Evolutionary conservation across 169 alveolate genomes (phyloP), one percentile per base, ranked within the genome.

Genomic region (Theileria sp.): DNA sequence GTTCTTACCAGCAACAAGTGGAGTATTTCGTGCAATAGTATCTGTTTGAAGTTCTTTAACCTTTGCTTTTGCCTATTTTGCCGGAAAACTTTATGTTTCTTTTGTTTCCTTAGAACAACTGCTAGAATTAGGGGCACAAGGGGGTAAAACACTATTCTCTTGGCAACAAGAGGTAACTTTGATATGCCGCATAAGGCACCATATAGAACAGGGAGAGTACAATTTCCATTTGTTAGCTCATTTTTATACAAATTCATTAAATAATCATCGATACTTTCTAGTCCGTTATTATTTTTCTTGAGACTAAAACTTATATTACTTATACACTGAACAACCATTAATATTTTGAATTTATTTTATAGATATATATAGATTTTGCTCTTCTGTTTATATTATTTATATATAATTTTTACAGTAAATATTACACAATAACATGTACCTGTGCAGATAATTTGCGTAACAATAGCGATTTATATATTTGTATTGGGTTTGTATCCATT

Each of bases 111-210:
- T 69, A 64, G 25, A 30, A 83, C 75, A 30, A 60, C 81, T 25
- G 72, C 25, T 65, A 83, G 50, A 49, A 83, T 21, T 68, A 83
- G 73, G 28, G 89, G 89, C 26, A 83, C 89, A 23, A 83, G 13
- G 5, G 91, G 91, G 75, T 71, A 85, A 73, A 78, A 79, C 13
- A 85, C 34, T 3, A 85, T 56, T 8, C 87, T 77, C 79, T 51
- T 79, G 38, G 91, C 87, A 3, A 51, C 71, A 19, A 71, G 65
- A 4, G 91, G 87, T 38, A 85, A 34, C 7, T 85, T 69, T 30
- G 87, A 50, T 7, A 85, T 77, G 7, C 91, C 87, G 54, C 87
- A 77, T 64, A 85, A 56, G 8, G 91, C 87, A 13, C 91, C 91
- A 49, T 79, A 85, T 5, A 85, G 54, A 36, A 79, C 76, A 5